Conservation (phyloP, 495 filamentous ascomycete genomes). For the Usnea hakonensis region DNA sequence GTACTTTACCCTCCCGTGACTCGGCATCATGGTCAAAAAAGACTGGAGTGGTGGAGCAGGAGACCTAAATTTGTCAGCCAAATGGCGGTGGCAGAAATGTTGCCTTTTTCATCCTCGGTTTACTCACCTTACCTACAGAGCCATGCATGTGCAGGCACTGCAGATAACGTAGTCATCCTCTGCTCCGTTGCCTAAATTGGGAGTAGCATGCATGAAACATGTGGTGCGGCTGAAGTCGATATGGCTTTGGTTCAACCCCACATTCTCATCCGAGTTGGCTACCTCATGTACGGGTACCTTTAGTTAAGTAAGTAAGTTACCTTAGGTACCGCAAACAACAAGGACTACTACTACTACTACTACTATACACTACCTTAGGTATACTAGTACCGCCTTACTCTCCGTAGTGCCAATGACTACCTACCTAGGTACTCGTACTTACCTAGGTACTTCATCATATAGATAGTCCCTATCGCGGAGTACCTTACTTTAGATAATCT, state of each 20-base stretch:
- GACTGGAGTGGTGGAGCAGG: background rate
- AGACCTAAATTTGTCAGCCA: constrained; percentile 13
- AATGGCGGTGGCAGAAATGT: constrained; percentile 17
- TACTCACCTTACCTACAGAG: background rate
- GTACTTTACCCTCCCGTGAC: background rate
- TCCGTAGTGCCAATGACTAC: too few species aligned
- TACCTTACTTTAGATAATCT: too few species aligned
- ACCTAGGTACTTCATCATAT: too few species aligned
- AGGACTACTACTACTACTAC: too few species aligned
- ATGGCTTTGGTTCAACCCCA: background rate
- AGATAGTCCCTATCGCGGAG: too few species aligned
- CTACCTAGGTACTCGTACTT: too few species aligned
- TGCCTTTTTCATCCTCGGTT: background rate
- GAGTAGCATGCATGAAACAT: background rate
- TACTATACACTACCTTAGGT: too few species aligned
- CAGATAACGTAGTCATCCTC: background rate
- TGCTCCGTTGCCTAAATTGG: constrained; percentile 1
- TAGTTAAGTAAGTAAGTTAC: too few species aligned
- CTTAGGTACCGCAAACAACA: too few species aligned
- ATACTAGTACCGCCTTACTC: too few species aligned
- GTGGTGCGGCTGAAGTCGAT: constrained; percentile 2
- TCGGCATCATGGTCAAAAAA: too few species aligned
- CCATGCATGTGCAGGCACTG: background rate
- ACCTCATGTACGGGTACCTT: too few species aligned
- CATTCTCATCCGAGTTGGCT: background rate